Evolutionary conservation across 768 basidiomycete genomes (phyloP).

Genomic region (Gautieria morchelliformis): DNA sequence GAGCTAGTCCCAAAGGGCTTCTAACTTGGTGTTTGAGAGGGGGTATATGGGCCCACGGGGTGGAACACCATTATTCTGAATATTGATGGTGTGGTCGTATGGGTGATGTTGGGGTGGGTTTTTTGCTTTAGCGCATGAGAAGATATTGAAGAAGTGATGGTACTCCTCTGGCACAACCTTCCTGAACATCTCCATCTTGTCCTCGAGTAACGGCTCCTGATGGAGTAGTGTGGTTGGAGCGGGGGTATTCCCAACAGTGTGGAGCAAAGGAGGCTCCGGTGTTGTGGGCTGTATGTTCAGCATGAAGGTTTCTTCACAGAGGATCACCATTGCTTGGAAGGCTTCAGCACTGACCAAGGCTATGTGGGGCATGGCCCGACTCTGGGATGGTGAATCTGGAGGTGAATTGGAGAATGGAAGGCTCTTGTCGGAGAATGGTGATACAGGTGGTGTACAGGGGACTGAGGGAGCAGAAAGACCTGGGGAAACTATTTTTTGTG

Average conservation of each 20-base stretch:
- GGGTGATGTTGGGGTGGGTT: too few relatives aligned
- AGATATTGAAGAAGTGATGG: slow-evolving; percentile 21
- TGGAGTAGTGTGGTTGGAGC: not conserved
- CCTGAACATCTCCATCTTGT: not conserved
- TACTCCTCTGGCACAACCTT: slow-evolving; percentile 20
- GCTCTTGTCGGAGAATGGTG: not conserved
- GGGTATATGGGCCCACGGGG: slow-evolving; percentile 26
- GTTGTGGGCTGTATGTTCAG: too few relatives aligned
- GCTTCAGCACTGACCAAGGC: not conserved
- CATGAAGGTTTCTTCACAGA: not conserved
- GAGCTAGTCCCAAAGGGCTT: slow-evolving; percentile 26
- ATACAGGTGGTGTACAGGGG: not conserved
- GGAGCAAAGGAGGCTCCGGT: not conserved
- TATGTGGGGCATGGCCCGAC: not conserved
- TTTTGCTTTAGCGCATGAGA: slow-evolving; percentile 20
- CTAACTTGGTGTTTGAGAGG: slow-evolving; percentile 22
- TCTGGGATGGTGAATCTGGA: not conserved
- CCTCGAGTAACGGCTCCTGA: not conserved
- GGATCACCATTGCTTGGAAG: not conserved
- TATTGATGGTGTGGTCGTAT: slow-evolving; percentile 30
- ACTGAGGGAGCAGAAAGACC: not conserved
- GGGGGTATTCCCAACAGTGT: not conserved
- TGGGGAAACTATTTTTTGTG: not conserved
- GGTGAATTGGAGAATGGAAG: not conserved
- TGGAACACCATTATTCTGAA: slow-evolving; percentile 23